phyloP scores from a whole-genome alignment of 805 yeast species.

The Saccharomycopsis guyanensis region DNA sequence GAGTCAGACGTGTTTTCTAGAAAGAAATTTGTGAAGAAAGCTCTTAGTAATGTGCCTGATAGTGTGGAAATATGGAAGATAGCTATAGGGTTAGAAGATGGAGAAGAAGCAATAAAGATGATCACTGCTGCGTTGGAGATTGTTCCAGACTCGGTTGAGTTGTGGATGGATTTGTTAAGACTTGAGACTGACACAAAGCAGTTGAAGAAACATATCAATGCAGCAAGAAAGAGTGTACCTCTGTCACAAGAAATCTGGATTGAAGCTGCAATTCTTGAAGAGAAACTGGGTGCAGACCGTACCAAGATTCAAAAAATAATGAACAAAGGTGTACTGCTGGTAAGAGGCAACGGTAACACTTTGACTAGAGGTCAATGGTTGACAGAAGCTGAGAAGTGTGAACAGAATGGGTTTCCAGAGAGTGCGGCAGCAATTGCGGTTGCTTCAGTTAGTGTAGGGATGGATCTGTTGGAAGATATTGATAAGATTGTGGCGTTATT shows the following conservation, averaged over 20 bases:
- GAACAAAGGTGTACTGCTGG: conserved; percentile 39
- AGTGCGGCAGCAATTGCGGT: conserved; percentile 50
- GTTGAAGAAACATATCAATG: conserved; percentile 42
- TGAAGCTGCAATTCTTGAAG: conserved; percentile 63
- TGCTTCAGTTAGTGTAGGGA: conserved; percentile 31
- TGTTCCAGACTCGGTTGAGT: conserved; percentile 52
- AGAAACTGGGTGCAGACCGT: conserved; percentile 35
- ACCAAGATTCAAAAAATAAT: conserved; percentile 41
- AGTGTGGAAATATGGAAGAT: conserved; percentile 60
- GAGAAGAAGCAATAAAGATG: conserved; percentile 44
- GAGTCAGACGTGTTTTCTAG: conserved; percentile 52
- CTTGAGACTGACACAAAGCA: conserved; percentile 31
- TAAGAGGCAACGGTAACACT: conserved; percentile 29
- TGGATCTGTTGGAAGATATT: conserved; percentile 24
- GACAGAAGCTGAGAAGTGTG: conserved; percentile 45
- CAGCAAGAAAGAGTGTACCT: conserved; percentile 50
- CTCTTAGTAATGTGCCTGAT: conserved; percentile 56
- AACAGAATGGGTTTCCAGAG: conserved; percentile 35
- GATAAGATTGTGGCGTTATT: conserved; percentile 27
- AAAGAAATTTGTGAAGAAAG: conserved; percentile 58
- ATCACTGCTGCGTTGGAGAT: conserved; percentile 60
- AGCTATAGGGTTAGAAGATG: conserved; percentile 53
- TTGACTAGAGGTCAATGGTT: conserved; percentile 44
- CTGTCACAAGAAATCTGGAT: conserved; percentile 56
- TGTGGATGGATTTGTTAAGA: conserved; percentile 57